Conservation (phyloP, 768 basidiomycete genomes). For the Fomitopsis pulvina region DNA sequence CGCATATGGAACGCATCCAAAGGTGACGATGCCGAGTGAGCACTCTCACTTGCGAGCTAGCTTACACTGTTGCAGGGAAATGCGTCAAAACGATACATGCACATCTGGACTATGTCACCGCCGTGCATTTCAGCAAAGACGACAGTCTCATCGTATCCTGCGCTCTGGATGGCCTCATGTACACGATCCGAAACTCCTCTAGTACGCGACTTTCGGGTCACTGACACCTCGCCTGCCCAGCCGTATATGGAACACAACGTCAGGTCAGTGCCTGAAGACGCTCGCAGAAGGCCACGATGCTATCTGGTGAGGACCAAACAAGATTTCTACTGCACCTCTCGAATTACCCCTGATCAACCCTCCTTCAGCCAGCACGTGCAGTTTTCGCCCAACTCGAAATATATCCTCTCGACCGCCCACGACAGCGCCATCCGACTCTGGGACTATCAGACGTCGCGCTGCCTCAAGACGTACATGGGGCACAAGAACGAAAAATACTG, state of each 20-base stretch:
- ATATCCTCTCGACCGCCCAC: constrained; percentile 85
- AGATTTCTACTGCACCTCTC: background rate
- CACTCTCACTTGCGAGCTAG: background rate
- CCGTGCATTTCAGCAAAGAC: constrained; percentile 90
- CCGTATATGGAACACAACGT: constrained; percentile 95
- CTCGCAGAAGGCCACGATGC: constrained; percentile 95
- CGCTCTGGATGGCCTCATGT: constrained; percentile 98
- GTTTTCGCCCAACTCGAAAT: constrained; percentile 91
- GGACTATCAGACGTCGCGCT: constrained; percentile 88
- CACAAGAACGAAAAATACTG: constrained; percentile 85
- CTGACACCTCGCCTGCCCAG: constrained; percentile 33
- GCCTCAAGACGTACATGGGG: constrained; percentile 88
- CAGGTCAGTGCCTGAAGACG: constrained; percentile 96
- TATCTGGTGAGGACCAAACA: constrained; percentile 57
- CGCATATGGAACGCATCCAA: constrained; percentile 91
- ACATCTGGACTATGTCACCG: constrained; percentile 95
- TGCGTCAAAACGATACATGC: constrained; percentile 84
- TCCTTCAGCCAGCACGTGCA: constrained; percentile 40
- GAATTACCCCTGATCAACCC: constrained; percentile 14
- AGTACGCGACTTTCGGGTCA: background rate
- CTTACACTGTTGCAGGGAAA: constrained; percentile 44
- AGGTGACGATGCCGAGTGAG: constrained; percentile 40
- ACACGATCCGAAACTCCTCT: constrained; percentile 20
- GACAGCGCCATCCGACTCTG: constrained; percentile 93
- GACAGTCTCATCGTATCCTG: constrained; percentile 93